Percentiles rank a stretch among this genome's conserved stretches.
Conservation (phyloP, 257 asterid genomes). For the Knoxia roxburghii region DNA sequence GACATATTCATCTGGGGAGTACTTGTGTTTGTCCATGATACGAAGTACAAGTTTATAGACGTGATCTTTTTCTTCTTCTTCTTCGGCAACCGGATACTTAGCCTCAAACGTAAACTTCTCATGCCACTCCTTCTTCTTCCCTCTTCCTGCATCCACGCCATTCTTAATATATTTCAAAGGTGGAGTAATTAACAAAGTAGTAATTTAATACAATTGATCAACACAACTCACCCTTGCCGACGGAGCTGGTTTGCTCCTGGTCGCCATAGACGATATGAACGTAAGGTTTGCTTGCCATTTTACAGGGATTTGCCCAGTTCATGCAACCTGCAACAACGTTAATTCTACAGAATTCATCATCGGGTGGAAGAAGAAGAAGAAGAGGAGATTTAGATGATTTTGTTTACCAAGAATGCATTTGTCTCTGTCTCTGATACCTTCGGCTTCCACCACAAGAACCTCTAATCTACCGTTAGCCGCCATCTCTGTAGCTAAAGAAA, state of each 20-base stretch:
- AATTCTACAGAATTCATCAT: no score
- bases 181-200: no score
- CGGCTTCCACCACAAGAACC: constrained; percentile 21
- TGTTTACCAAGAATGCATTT: constrained; percentile 3
- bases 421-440: constrained; percentile 13
- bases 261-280: constrained; percentile 9
- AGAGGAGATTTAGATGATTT: not conserved
- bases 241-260: constrained; percentile 18
- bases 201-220: no score
- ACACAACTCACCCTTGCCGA: constrained; percentile 14
- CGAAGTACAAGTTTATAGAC: constrained; percentile 14
- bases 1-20: not conserved
- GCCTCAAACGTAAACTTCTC: constrained; percentile 15
- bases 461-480: constrained; percentile 11
- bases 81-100: constrained; percentile 18
- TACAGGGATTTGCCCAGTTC: constrained; percentile 12
- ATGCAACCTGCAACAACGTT: constrained; percentile 5
- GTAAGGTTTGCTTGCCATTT: constrained; percentile 12
- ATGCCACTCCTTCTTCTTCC: constrained; percentile 13
- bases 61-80: not conserved
- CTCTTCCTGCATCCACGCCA: constrained; percentile 18
- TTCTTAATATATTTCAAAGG: no score
- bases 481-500: no score
- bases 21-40: constrained; percentile 17
- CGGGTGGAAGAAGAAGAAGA: no score